phyloP scores from a whole-genome alignment of 2,329 filamentous ascomycete species.

The Piedraia hortae region DNA sequence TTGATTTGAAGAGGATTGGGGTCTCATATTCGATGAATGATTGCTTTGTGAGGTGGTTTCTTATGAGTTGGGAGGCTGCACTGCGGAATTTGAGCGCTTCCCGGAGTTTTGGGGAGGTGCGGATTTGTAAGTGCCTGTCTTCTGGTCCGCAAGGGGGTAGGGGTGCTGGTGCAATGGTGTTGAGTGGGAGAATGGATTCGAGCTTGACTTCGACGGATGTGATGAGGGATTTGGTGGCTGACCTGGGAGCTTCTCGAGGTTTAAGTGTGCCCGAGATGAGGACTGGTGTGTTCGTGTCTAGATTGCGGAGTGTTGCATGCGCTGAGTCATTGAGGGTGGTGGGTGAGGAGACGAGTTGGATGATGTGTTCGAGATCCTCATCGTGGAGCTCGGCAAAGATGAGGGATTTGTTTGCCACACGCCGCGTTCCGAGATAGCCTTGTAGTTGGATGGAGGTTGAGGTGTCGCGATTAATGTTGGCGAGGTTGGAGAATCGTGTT shows the following conservation, averaged over 20 bases:
- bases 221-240: constrained; percentile 1
- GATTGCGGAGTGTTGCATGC: constrained; percentile 6
- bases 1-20: constrained; percentile 87
- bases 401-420: constrained; percentile 39
- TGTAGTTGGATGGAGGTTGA: too few relatives aligned
- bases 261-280: constrained; percentile 24
- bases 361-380: constrained; percentile 16
- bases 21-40: constrained; percentile 66
- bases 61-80: constrained; percentile 26
- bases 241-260: constrained; percentile 14
- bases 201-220: constrained; percentile 30
- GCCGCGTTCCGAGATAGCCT: constrained; percentile 45
- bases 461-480: too few relatives aligned
- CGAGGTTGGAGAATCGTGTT: constrained; percentile 9
- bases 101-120: constrained; percentile 40
- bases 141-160: constrained; percentile 42
- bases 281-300: constrained; percentile 23
- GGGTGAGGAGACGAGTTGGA: constrained; percentile 11
- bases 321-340: constrained; percentile 7
- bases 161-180: constrained; percentile 41
- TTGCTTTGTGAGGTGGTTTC: constrained; percentile 25
- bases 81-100: constrained; percentile 45
- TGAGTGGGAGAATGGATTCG: constrained; percentile 36
- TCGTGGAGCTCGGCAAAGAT: constrained; percentile 35
- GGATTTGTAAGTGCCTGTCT: constrained; percentile 59